Evolutionary conservation across 2,329 filamentous ascomycete species (phyloP), one percentile per base, ranked within the genome.

Genomic region (Fusarium verrucosum): DNA sequence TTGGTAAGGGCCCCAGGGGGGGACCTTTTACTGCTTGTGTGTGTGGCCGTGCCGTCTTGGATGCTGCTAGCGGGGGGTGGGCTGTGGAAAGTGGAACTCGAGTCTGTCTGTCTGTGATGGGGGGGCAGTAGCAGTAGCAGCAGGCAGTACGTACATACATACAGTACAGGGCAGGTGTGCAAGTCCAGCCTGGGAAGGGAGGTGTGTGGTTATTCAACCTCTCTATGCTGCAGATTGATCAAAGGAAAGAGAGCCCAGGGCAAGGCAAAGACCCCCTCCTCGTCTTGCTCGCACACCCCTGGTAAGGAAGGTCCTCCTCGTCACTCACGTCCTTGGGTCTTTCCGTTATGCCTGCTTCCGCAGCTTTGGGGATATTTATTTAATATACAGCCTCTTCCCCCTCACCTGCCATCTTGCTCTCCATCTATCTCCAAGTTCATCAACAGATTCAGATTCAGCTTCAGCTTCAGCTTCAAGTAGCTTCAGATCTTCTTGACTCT

Each of bases 301-400:
- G 13, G 36, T 30, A 49, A 33, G 50, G 47, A 13, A 30, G 28
- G 28, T 52, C 44, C 44, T 50, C 57, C 53, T 56, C 63, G 46
- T 66, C 63, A 65, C 68, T 66, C 60, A 58, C 58, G 37, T 50
- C 54, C 55, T 63, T 47, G 47, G 53, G 38, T 43, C 49, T 45
- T 47, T 58, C 47, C 38, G 38, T 58, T 30, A 30, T 63, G 57
- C 42, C 62, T 65, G 47, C 57, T 56, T 45, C 44, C 58, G 50
- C 64, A 68, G 62, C 55, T 64, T 67, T 68, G 63, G 61, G 60
- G 66, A 74, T 72, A 74, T 73, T 73, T 74, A 74, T 73, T 73
- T 74, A 74, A 73, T 70, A 59, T 72, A 71, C 54, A 73, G 71
- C 69, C 60, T 71, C 70, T 62, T 72, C 70, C 70, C 71, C 68